phyloP scores from a whole-genome alignment of 2,329 filamentous ascomycete species.

The Penicillium sp. region DNA sequence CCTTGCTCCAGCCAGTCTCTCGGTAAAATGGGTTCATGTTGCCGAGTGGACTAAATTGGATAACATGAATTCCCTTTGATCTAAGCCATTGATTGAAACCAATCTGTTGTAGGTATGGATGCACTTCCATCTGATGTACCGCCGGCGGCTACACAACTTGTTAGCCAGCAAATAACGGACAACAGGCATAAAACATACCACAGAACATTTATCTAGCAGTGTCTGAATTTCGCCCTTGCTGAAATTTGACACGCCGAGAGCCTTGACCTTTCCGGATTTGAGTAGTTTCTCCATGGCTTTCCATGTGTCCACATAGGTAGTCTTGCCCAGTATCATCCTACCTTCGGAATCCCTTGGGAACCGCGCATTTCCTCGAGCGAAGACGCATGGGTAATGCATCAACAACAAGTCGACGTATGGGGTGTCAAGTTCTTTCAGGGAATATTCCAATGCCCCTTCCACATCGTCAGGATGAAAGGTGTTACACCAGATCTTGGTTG shows the following conservation, averaged over 20 bases:
- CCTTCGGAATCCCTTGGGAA: neutral
- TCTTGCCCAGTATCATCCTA: neutral
- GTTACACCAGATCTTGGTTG: constrained; percentile 78
- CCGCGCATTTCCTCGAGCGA: neutral
- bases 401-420: constrained; percentile 69
- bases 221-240: constrained; percentile 26
- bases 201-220: constrained; percentile 20
- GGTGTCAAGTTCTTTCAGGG: constrained; percentile 57
- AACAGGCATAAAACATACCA: too few species aligned
- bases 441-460: constrained; percentile 57
- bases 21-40: constrained; percentile 58
- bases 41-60: constrained; percentile 59
- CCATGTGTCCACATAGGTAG: constrained; percentile 9
- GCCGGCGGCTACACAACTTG: too few species aligned
- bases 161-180: too few species aligned
- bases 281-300: constrained; percentile 10
- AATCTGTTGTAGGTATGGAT: too few species aligned
- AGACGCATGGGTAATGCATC: constrained; percentile 37
- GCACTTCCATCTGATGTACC: constrained; percentile 33
- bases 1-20: constrained; percentile 46
- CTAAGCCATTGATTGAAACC: too few species aligned
- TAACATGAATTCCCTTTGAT: constrained; percentile 51
- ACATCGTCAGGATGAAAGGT: constrained; percentile 64
- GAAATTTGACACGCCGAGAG: constrained; percentile 33
- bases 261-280: constrained; percentile 3